Evolutionary conservation across 1,139 yeast species (phyloP), one percentile per base, ranked within the genome.

Genomic region (Zygosaccharomyces sapae): DNA sequence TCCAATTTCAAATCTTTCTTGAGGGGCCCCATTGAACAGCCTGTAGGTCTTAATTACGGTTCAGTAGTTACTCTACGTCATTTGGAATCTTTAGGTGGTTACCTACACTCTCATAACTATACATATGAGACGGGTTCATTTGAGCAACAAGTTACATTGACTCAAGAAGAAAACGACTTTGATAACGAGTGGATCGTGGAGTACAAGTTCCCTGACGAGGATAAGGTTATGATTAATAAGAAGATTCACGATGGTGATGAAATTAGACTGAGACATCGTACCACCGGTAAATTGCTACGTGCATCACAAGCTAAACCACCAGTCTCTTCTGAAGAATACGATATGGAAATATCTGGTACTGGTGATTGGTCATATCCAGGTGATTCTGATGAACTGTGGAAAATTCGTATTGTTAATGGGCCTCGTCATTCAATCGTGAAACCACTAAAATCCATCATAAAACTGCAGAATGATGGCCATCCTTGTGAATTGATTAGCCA

Each of bases 271-370:
- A 79, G 76, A 64, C 95, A 88, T 59, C 73, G 74, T 45, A 55
- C 58, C 2, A 82, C 95, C 0, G 79, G 82, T 4, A 75, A 76
- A 47, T 76, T 79, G 41, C 68, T 88, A 33, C 77, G 79, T 46
- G 82, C 83, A 4, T 76, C 69, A 8, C 76, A 79, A 38, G 68
- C 73, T 2, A 74, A 83, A 49, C 92, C 95, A 0, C 95, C 95
- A 5, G 74, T 86, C 24, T 77, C 89, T 2, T 94, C 86, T 55
- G 86, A 83, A 58, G 95, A 87, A 36, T 86, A 86, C 61, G 81
- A 86, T 55, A 76, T 71, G 52, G 92, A 86, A 64, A 90, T 86
- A 0, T 75, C 85, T 29, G 78, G 86, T 53, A 58, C 79, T 40
- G 87, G 86, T 5, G 76, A 77, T 52, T 35, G 70, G 3, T 70